Percentiles rank a stretch among this genome's conserved stretches.
phyloP scores from a whole-genome alignment of 331 rosid genomes.

The Cydonia oblonga region DNA sequence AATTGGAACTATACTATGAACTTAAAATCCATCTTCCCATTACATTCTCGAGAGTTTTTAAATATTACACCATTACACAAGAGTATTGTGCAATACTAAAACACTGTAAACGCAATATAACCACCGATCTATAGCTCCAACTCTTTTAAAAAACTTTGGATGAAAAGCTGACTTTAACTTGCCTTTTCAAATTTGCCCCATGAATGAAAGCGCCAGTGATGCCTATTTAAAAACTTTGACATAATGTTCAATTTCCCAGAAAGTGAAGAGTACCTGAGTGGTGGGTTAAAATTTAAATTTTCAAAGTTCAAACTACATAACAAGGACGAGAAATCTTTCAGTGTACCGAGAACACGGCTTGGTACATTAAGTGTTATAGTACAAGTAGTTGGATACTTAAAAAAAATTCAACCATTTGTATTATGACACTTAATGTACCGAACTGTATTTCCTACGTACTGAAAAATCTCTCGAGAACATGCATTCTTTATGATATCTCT shows the following conservation, averaged over 20 bases:
- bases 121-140: no score
- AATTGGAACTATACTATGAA: neutral
- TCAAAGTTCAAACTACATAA: no score
- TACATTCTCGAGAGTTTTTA: neutral
- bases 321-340: no score
- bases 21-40: neutral
- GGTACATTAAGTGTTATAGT: fast-evolving
- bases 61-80: neutral
- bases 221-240: neutral
- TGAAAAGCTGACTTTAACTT: no score
- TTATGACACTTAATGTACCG: neutral
- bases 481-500: no score
- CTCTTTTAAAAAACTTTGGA: no score
- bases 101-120: no score
- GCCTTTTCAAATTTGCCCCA: neutral
- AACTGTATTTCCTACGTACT: fast-evolving
- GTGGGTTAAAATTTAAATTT: neutral
- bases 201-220: no score
- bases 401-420: neutral
- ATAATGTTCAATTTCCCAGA: neutral
- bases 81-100: no score
- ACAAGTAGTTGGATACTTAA: fast-evolving
- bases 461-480: fast-evolving
- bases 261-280: neutral
- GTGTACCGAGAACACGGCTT: fast-evolving